Evolutionary conservation across 805 yeast genomes (phyloP).

Genomic region (Myxozyma neotropica): DNA sequence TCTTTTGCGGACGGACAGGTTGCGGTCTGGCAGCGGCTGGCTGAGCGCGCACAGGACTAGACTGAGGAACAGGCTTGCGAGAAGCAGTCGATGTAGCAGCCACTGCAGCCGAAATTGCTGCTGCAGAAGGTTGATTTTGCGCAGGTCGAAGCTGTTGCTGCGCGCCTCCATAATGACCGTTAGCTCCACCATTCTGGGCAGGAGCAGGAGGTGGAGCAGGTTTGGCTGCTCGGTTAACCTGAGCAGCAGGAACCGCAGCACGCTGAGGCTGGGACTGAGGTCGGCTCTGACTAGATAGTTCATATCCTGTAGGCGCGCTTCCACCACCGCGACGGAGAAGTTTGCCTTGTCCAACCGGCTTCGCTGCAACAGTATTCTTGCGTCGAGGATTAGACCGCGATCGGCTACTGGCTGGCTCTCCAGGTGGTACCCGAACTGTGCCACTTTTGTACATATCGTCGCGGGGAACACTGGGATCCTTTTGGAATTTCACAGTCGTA

Average conservation of each 20-base stretch:
- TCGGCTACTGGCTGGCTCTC: slow-evolving; percentile 71
- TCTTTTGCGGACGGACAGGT: slow-evolving; percentile 22
- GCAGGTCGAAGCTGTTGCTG: background rate
- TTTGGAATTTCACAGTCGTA: slow-evolving; percentile 70
- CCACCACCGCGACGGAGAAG: slow-evolving; percentile 37
- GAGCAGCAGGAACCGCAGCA: slow-evolving; percentile 17
- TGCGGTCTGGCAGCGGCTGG: slow-evolving; percentile 6
- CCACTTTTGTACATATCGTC: slow-evolving; percentile 87
- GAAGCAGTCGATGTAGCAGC: slow-evolving; percentile 41
- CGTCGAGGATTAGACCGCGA: slow-evolving; percentile 77
- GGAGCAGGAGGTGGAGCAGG: slow-evolving; percentile 25
- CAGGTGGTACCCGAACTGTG: slow-evolving; percentile 76
- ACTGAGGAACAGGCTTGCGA: slow-evolving; percentile 17
- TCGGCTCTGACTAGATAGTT: slow-evolving; percentile 18
- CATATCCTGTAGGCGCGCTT: slow-evolving; percentile 40
- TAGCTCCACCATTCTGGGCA: slow-evolving; percentile 23
- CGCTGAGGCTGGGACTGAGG: slow-evolving; percentile 29
- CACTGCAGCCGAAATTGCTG: slow-evolving; percentile 35
- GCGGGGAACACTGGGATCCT: slow-evolving; percentile 66
- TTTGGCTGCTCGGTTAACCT: slow-evolving; percentile 30
- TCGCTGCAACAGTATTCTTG: slow-evolving; percentile 36
- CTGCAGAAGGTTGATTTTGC: slow-evolving; percentile 22
- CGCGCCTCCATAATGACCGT: slow-evolving; percentile 1
- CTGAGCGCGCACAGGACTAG: slow-evolving; percentile 2
- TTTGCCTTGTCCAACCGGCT: slow-evolving; percentile 26